Evolutionary conservation across 1,284 basidiomycete species (phyloP), one percentile per base, ranked within the genome.

Genomic region (Neolentinus lepideus): DNA sequence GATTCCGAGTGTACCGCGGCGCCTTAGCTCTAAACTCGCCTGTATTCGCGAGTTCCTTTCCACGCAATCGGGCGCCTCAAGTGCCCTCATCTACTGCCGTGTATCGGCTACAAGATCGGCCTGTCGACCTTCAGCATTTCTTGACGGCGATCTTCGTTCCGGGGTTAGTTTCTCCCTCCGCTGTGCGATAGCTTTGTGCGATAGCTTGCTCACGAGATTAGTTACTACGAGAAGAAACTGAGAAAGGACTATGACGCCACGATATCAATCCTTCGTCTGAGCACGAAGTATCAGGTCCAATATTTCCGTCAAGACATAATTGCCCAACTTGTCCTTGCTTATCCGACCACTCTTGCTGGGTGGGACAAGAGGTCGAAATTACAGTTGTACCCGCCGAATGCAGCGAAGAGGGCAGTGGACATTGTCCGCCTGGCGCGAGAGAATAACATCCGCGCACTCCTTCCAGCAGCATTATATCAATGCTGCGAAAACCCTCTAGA

Each of bases 1-100:
- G 51, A 31, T 47, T 52, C 51, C 27, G 33, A 3, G 29, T 52
- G 27, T 52, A 33, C 19, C 51, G 51, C 29, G 51, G 51, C 9
- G 27, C 27, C 51, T 33, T 52, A 26, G 27, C 51, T 24, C 29
- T 22, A 6, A 33, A 31, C 29, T 52, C 51, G 3, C 51, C 51
- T 4, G 27, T 52, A n/a, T 52, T 31, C 16, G 27, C 27, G 3
- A 19, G 27, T 52, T 43, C 38, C 11, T 52, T 24, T 33, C 27
- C 51, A 6, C 51, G 29, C 21, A 25, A 36, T 36, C 26, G 33
- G 3, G 21, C 6, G 11, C 16, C 27, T 16, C 51, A 33, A n/a
- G 27, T 26, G 22, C 22, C 22, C 27, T 29, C 47, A 26, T 50
- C 33, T 24, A 52, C 51, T 6, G 33, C 51, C 3, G 33, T 52